Evolutionary conservation across 768 basidiomycete species (phyloP), one percentile per base, ranked within the genome.

Genomic region (Pisolithus tinctorius): DNA sequence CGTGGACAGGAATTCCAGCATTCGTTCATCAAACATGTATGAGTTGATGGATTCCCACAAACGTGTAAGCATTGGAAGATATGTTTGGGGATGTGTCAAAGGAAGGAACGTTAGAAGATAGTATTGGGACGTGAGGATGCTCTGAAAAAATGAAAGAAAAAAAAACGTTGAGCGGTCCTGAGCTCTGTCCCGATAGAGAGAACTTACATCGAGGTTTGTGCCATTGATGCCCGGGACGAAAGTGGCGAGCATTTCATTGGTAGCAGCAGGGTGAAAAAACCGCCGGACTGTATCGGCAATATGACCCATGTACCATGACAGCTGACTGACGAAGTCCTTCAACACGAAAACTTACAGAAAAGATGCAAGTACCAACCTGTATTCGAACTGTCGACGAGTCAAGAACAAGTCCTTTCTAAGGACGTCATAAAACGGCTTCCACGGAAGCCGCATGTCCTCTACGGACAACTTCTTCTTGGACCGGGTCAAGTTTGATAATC

Each of bases 1-100:
- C 27, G 81, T 74, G 36, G 84, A 86, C 47, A 81, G 79, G 5
- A 90, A 61, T 54, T 89, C 84, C 6, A 91, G 70, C 44, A 91
- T 69, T 53, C 86, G 78, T 53, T 91, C 88, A 55, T 92, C 88
- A 46, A 89, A 67, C 14, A 82, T 68, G 43, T 78, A 76, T 0
- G 86, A 87, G 60, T 88, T 88, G 60, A 89, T 85, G 4, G 82
- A 80, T 58, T 88, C 84, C 86, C 88, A 88, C 4, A 90, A 68
- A 51, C 75, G 81, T 70, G 91, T 88, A 13, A 91, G 61, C 0
- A 80, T 61, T 9, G 88, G 86, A 40, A 90, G 69, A 63, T 90
- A 92, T 7, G 81, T 70, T 48, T 86, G 78, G 7, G 75, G 74
- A 57, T 82, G 75, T 3, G 79, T 77, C 4, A 79, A 80, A 4